phyloP scores from a whole-genome alignment of 2,329 filamentous ascomycete species.

The Paraphoma sp. region DNA sequence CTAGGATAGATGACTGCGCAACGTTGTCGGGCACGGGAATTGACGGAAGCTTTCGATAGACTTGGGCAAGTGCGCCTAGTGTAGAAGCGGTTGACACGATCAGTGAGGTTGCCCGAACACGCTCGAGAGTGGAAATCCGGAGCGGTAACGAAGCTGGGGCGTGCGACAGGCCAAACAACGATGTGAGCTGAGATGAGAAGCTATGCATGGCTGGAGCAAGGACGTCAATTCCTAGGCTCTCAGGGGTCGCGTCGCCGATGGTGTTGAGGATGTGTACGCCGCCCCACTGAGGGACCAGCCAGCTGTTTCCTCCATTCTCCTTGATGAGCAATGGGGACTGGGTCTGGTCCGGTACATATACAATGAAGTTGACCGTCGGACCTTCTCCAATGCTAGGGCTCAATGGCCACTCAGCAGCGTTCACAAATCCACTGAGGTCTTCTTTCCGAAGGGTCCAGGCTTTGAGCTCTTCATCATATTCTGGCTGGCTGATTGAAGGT shows the following conservation, averaged over 20 bases:
- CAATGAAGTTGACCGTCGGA: constrained; percentile 93
- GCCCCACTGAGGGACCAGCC: constrained; percentile 97
- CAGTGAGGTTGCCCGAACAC: constrained; percentile 85
- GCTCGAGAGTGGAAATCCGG: constrained; percentile 80
- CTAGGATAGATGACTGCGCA: constrained; percentile 81
- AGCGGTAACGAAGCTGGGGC: constrained; percentile 80
- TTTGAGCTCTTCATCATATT: constrained; percentile 60
- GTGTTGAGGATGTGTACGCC: constrained; percentile 73
- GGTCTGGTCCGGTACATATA: constrained; percentile 80
- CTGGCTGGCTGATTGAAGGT: constrained; percentile 65
- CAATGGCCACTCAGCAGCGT: constrained; percentile 96
- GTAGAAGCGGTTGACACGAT: constrained; percentile 91
- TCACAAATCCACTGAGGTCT: constrained; percentile 92
- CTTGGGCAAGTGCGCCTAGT: constrained; percentile 86
- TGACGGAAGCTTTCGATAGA: constrained; percentile 79
- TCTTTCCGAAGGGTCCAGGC: constrained; percentile 78
- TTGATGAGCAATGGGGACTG: constrained; percentile 67
- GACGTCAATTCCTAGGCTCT: constrained; percentile 67
- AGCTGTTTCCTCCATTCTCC: constrained; percentile 72
- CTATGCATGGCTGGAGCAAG: constrained; percentile 84
- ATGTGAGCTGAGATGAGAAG: constrained; percentile 88
- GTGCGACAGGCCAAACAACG: constrained; percentile 83
- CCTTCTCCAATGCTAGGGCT: constrained; percentile 92
- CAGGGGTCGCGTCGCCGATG: constrained; percentile 39
- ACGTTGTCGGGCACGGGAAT: constrained; percentile 92